Conservation (phyloP, 345 rosid species). For the Rhodomyrtus tomentosa region DNA sequence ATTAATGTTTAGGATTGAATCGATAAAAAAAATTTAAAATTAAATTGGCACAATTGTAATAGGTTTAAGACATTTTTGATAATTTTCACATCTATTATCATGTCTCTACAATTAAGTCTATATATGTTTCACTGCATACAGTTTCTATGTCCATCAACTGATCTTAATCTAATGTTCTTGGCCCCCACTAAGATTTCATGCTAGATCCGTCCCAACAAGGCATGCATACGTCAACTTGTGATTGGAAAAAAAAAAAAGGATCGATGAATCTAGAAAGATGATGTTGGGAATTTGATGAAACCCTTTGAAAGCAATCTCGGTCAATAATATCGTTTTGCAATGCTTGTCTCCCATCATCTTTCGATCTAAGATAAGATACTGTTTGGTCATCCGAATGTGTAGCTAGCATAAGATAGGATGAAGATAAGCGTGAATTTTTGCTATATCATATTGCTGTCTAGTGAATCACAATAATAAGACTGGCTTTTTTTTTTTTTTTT, state of each 20-base stretch:
- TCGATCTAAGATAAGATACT: background rate
- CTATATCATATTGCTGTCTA: rapidly evolving
- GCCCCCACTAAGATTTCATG: background rate
- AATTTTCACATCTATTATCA: background rate
- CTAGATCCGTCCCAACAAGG: background rate
- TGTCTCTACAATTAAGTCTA: background rate
- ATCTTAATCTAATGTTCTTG: background rate
- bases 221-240: background rate
- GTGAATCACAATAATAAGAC: background rate
- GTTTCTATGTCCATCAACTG: background rate
- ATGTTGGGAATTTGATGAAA: background rate
- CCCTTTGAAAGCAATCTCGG: background rate
- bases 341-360: background rate
- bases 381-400: background rate
- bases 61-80: too few species aligned
- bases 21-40: too few species aligned
- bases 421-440: background rate
- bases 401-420: background rate
- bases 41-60: too few species aligned
- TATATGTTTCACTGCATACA: background rate
- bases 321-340: background rate
- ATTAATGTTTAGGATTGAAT: too few species aligned
- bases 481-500: background rate
- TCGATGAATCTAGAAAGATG: background rate
- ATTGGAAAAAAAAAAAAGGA: background rate